A percentile compares a stretch with the other conserved stretches of the same genome.
phyloP scores from a whole-genome alignment of 2,329 filamentous ascomycete genomes.

The Trichoderma harzianum region DNA sequence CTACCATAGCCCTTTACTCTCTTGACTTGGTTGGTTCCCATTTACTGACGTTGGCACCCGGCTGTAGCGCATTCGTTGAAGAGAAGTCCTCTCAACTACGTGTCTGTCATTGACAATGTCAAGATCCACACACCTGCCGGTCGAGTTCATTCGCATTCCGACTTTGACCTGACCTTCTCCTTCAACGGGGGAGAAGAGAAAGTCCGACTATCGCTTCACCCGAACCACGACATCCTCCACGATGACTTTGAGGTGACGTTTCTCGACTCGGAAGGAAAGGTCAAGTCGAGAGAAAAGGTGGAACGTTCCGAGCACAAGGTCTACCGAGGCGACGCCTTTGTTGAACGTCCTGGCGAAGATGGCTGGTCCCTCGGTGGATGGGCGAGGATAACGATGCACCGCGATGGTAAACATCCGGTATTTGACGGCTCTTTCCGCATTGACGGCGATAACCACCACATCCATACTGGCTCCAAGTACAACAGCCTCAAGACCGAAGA shows the following conservation, averaged over 20 bases:
- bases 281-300: slow-evolving; percentile 65
- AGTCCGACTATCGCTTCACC: slow-evolving; percentile 77
- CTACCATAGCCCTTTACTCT: neutral
- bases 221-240: slow-evolving; percentile 85
- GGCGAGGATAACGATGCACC: slow-evolving; percentile 74
- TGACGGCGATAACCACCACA: slow-evolving; percentile 78
- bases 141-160: slow-evolving; percentile 73
- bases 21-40: slow-evolving; percentile 15
- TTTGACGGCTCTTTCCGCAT: slow-evolving; percentile 90
- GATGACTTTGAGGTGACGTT: slow-evolving; percentile 72
- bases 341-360: slow-evolving; percentile 55
- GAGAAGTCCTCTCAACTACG: slow-evolving; percentile 71
- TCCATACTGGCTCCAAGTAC: slow-evolving; percentile 75
- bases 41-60: slow-evolving; percentile 25
- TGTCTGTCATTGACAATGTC: slow-evolving; percentile 70
- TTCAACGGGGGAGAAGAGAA: slow-evolving; percentile 64
- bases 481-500: slow-evolving; percentile 64
- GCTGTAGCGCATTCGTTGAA: slow-evolving; percentile 63
- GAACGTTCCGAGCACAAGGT: slow-evolving; percentile 73
- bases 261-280: slow-evolving; percentile 66
- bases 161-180: slow-evolving; percentile 81
- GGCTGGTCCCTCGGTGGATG: slow-evolving; percentile 82
- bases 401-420: slow-evolving; percentile 72
- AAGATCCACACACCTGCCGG: slow-evolving; percentile 75
- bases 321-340: slow-evolving; percentile 75